These are phyloP conservation scores for Kluyveromyces siamensis DNA, from an alignment of 805 yeast species.

Conservation along the genomic window DNA sequence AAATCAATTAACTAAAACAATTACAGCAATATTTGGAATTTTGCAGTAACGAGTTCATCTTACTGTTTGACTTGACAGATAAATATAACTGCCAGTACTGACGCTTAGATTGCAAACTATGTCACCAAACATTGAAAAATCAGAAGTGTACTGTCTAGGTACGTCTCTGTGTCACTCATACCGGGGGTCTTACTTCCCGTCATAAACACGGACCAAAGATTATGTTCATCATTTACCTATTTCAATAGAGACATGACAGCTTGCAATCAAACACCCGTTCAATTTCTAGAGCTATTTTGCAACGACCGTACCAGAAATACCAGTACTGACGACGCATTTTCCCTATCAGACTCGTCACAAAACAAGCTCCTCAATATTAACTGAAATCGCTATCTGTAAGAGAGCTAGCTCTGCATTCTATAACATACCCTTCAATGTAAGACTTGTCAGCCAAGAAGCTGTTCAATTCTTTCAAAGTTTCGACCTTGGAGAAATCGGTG, in stretches of 20 bases:
- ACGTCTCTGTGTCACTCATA: slow-evolving; percentile 68
- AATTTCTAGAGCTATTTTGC: not conserved
- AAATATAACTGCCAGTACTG: not conserved
- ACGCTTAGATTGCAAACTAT: not conserved
- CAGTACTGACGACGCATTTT: not conserved
- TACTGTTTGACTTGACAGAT: not conserved
- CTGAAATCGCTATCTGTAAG: not conserved
- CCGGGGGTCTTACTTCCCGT: slow-evolving; percentile 94
- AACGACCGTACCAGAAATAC: not conserved
- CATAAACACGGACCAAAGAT: slow-evolving; percentile 92
- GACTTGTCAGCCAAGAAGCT: slow-evolving; percentile 84
- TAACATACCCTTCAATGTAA: slow-evolving; percentile 89
- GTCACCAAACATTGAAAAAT: not conserved
- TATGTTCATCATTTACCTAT: slow-evolving; percentile 52
- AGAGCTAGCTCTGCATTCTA: not conserved
- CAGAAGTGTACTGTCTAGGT: slow-evolving; percentile 10
- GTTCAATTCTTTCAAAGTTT: slow-evolving; percentile 68
- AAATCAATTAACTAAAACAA: not conserved
- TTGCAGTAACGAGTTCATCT: not conserved
- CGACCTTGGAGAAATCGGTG: slow-evolving; percentile 74
- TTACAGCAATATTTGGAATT: not conserved
- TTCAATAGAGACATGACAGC: not conserved
- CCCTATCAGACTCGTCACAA: not conserved
- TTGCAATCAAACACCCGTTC: not conserved
- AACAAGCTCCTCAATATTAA: not conserved